Conservation (phyloP, 352 stramenopile species). For the Pythium vanterpoolii region DNA sequence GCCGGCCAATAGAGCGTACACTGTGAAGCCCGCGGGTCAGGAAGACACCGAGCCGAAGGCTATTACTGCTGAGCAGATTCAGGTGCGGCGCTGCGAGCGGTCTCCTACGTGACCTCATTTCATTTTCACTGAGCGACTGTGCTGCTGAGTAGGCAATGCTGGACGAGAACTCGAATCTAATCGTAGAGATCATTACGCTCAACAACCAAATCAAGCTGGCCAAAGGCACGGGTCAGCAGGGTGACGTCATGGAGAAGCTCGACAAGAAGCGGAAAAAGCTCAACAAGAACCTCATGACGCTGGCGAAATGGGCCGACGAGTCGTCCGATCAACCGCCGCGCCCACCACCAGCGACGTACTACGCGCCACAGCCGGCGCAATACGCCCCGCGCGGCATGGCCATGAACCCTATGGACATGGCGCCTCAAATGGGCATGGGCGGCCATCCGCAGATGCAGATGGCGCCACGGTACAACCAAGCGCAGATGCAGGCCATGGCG, state of each 20-base stretch:
- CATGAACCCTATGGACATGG: slow-evolving; percentile 29
- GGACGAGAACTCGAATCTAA: slow-evolving; percentile 83
- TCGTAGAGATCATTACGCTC: slow-evolving; percentile 86
- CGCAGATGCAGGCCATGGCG: slow-evolving; percentile 37
- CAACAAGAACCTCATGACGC: slow-evolving; percentile 89
- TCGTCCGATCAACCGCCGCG: slow-evolving; percentile 65
- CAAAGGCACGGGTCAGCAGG: slow-evolving; percentile 68
- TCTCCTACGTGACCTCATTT: background rate
- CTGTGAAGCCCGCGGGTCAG: slow-evolving; percentile 16
- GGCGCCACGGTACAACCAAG: slow-evolving; percentile 26
- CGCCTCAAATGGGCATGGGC: slow-evolving; percentile 23
- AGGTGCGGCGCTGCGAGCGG: slow-evolving; percentile 33
- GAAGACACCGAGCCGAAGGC: slow-evolving; percentile 58
- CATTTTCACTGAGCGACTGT: background rate
- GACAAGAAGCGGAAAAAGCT: slow-evolving; percentile 89
- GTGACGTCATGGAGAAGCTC: slow-evolving; percentile 80
- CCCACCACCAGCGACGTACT: slow-evolving; percentile 30
- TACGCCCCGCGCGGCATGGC: slow-evolving; percentile 34
- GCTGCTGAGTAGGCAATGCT: slow-evolving; percentile 59
- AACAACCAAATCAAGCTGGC: slow-evolving; percentile 88
- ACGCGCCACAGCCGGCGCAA: slow-evolving; percentile 23
- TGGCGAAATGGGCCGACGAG: slow-evolving; percentile 86
- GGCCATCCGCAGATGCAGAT: slow-evolving; percentile 40
- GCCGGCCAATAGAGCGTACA: slow-evolving; percentile 9
- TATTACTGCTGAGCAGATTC: slow-evolving; percentile 79